These are phyloP conservation scores for Picea abies DNA, from an alignment of 83 land plant genomes.

Conservation along the genomic window DNA sequence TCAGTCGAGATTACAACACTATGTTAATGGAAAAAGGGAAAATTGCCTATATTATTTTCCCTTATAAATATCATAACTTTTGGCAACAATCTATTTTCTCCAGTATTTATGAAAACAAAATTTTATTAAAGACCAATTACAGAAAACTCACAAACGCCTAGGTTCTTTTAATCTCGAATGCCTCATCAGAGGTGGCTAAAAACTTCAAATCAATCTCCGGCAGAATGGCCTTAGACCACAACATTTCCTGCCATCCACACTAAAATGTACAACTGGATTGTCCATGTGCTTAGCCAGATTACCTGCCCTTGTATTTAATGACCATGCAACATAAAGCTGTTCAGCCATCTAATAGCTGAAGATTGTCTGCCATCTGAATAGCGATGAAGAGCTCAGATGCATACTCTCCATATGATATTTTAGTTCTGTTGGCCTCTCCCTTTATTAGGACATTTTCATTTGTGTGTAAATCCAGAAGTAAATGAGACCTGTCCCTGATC, in stretches of 20 bases:
- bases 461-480: background rate
- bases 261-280: slow-evolving; percentile 46
- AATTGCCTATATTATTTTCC: too few relatives aligned
- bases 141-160: too few relatives aligned
- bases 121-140: too few relatives aligned
- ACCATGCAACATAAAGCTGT: slow-evolving; percentile 46
- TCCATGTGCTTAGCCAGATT: slow-evolving; percentile 35
- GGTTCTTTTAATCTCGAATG: too few relatives aligned
- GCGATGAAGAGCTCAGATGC: slow-evolving; percentile 30
- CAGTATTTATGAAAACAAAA: too few relatives aligned
- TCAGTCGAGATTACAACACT: too few relatives aligned
- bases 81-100: too few relatives aligned
- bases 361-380: slow-evolving; percentile 30
- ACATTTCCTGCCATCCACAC: slow-evolving; percentile 35
- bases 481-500: too few relatives aligned
- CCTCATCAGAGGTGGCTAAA: background rate
- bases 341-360: slow-evolving; percentile 42
- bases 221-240: slow-evolving; percentile 53
- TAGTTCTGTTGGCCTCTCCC: background rate
- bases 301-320: slow-evolving; percentile 20
- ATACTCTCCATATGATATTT: background rate
- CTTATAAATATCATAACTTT: too few relatives aligned
- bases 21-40: too few relatives aligned
- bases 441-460: background rate
- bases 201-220: slow-evolving; percentile 12